Evolutionary conservation across 2,329 filamentous ascomycete genomes (phyloP).

Genomic region (Ilyonectria mors-panacis): DNA sequence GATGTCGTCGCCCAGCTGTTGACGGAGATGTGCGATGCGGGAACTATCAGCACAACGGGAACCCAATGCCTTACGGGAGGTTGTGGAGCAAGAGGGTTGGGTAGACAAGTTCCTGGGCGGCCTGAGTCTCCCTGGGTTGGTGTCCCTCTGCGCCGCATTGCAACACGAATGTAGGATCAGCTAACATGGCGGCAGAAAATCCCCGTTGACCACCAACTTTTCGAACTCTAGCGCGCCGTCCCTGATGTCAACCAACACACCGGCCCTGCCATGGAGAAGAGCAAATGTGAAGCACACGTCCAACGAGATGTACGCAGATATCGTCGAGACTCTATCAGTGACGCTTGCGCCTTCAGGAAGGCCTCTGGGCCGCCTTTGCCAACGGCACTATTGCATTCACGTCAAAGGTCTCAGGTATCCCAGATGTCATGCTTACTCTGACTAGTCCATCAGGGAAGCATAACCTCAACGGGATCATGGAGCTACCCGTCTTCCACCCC

Average conservation of each 20-base stretch:
- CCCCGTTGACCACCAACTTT: slow-evolving; percentile 56
- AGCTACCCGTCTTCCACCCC: slow-evolving; percentile 94
- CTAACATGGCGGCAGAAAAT: slow-evolving; percentile 55
- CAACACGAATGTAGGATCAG: background rate
- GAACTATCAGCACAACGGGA: slow-evolving; percentile 90
- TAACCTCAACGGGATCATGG: slow-evolving; percentile 80
- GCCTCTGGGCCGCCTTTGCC: slow-evolving; percentile 85
- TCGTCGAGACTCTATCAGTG: slow-evolving; percentile 90
- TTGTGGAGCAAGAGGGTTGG: slow-evolving; percentile 92
- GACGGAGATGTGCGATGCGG: slow-evolving; percentile 96
- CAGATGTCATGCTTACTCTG: slow-evolving; percentile 87
- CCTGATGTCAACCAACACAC: slow-evolving; percentile 62
- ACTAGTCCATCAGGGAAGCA: slow-evolving; percentile 86
- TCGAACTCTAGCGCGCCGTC: slow-evolving; percentile 58
- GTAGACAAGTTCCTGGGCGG: slow-evolving; percentile 91
- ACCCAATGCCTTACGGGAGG: slow-evolving; percentile 90
- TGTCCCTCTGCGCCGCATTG: slow-evolving; percentile 17
- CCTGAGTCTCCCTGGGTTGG: slow-evolving; percentile 84
- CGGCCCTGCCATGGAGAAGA: slow-evolving; percentile 86
- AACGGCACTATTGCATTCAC: slow-evolving; percentile 96
- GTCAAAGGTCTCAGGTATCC: slow-evolving; percentile 93
- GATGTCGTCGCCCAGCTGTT: slow-evolving; percentile 94
- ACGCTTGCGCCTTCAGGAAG: slow-evolving; percentile 92
- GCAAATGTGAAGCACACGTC: slow-evolving; percentile 95
- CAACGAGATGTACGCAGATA: slow-evolving; percentile 97